phyloP scores from a whole-genome alignment of 768 basidiomycete genomes.

The Lactifluus volemus region DNA sequence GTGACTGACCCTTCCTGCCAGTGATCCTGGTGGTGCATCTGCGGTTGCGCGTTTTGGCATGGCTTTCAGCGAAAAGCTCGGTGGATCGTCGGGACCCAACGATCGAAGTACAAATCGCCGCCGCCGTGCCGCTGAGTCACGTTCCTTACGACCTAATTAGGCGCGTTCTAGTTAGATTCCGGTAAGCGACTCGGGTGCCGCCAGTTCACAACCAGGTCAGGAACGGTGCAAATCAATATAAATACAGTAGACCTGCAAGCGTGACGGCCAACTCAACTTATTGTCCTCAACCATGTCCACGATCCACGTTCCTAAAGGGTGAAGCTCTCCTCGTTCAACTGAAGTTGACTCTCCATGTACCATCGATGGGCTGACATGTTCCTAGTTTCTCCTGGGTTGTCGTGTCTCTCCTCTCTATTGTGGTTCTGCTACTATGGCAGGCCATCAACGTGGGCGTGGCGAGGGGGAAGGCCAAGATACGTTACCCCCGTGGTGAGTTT shows the following conservation, averaged over 20 bases:
- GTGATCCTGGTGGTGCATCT: no score
- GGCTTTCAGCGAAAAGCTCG: no score
- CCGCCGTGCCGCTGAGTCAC: no score
- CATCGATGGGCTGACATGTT: background rate
- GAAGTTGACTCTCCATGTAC: background rate
- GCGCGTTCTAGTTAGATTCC: no score
- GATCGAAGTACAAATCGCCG: no score
- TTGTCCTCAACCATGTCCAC: slow-evolving; percentile 1
- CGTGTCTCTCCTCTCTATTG: slow-evolving; percentile 44
- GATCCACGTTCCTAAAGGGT: slow-evolving; percentile 19
- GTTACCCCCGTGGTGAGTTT: slow-evolving; percentile 57
- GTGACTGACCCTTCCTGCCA: no score
- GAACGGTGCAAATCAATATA: background rate
- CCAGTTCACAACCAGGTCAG: no score
- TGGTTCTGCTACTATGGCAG: slow-evolving; percentile 46
- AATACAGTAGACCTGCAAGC: background rate
- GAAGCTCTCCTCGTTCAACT: background rate
- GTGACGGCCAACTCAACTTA: background rate
- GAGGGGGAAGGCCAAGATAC: slow-evolving; percentile 46
- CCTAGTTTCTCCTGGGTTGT: slow-evolving; percentile 39
- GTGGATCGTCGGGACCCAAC: no score
- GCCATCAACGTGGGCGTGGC: slow-evolving; percentile 29
- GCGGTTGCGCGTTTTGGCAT: no score
- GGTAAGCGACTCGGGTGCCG: no score
- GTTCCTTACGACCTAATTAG: no score